Conservation (phyloP, 2,329 filamentous ascomycete species). For the Nemania serpens region DNA sequence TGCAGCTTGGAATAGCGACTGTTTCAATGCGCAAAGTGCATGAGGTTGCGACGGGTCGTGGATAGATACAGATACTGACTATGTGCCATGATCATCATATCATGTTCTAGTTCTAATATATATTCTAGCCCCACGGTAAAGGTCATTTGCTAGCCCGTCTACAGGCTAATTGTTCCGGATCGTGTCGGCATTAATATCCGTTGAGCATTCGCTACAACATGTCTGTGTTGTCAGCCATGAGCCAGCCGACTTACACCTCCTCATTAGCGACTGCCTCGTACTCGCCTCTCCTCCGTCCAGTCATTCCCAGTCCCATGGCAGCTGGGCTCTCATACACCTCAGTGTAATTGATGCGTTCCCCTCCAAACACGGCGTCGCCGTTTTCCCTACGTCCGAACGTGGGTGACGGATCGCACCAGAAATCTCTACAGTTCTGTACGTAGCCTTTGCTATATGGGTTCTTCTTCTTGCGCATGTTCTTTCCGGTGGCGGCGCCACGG, state of each 20-base stretch:
- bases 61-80: too few species aligned
- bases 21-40: too few species aligned
- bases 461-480: conserved; percentile 59
- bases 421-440: conserved; percentile 90
- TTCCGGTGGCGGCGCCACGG: conserved; percentile 65
- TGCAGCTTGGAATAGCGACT: too few species aligned
- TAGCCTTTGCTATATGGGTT: conserved; percentile 89
- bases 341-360: conserved; percentile 82
- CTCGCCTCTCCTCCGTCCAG: conserved; percentile 55
- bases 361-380: conserved; percentile 76
- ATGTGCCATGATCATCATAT: too few species aligned
- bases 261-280: conserved; percentile 68
- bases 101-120: conserved; percentile 11
- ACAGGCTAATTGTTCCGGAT: conserved; percentile 7
- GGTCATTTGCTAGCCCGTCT: too few species aligned
- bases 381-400: conserved; percentile 76
- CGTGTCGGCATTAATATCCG: conserved; percentile 21
- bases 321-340: conserved; percentile 84
- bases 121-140: not conserved
- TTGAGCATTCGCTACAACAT: conserved; percentile 3
- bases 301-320: conserved; percentile 60
- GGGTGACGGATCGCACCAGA: conserved; percentile 90
- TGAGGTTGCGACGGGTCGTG: too few species aligned
- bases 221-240: not conserved
- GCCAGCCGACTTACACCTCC: conserved; percentile 49